These are phyloP conservation scores for Peronospora tabacina DNA, from an alignment of 352 stramenopile genomes.

Conservation along the genomic window DNA sequence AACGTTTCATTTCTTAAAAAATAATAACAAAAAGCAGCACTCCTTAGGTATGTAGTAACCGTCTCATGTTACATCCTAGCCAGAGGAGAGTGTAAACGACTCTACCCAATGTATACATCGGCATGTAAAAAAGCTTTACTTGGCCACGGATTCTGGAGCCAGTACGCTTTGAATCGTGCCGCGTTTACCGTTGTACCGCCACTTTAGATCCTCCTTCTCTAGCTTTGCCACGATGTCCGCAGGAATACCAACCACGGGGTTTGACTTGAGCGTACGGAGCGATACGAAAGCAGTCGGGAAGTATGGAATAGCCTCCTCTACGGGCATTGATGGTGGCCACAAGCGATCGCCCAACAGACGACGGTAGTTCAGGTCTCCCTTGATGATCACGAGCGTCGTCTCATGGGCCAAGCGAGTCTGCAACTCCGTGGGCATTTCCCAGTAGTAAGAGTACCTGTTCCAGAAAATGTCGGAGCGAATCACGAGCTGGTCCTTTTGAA, in stretches of 20 bases:
- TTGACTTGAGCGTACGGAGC: constrained; percentile 69
- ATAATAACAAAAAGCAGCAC: too few relatives aligned
- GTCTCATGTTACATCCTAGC: too few relatives aligned
- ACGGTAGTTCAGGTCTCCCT: constrained; percentile 97
- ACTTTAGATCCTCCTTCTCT: constrained; percentile 46
- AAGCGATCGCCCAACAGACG: constrained; percentile 89
- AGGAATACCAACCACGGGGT: constrained; percentile 51
- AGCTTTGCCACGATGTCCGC: constrained; percentile 34
- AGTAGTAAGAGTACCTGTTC: constrained; percentile 73
- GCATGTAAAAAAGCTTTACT: constrained; percentile 1
- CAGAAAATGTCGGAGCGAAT: constrained; percentile 39
- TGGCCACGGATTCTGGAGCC: background rate
- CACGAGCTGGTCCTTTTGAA: constrained; percentile 23
- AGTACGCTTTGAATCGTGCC: constrained; percentile 65
- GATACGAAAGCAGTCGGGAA: constrained; percentile 60
- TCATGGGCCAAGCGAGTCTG: constrained; percentile 22
- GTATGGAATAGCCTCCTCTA: constrained; percentile 79
- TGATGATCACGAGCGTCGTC: constrained; percentile 89
- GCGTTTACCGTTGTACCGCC: constrained; percentile 59
- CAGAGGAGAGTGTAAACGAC: too few relatives aligned
- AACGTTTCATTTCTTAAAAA: too few relatives aligned
- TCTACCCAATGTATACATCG: too few relatives aligned
- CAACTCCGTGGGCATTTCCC: constrained; percentile 44
- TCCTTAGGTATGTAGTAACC: too few relatives aligned
- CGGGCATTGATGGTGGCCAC: constrained; percentile 81